Evolutionary conservation across 352 stramenopile species (phyloP), one percentile per base, ranked within the genome.

Genomic region (Phytophthora sp.): DNA sequence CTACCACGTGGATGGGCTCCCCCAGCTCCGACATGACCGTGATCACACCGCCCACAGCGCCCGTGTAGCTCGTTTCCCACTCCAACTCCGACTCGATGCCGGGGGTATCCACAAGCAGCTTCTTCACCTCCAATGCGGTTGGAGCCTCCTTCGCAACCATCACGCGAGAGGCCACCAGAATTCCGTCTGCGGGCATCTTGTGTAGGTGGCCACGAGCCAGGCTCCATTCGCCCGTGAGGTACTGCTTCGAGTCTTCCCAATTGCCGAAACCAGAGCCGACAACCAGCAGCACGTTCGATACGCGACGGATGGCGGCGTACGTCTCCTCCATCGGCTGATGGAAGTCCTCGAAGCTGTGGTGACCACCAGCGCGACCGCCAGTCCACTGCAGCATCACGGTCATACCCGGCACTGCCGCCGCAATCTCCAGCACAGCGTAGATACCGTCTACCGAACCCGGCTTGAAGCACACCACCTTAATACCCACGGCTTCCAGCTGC

Each of bases 311-410:
- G 11, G 79, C 85, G 11, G 73, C 84, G 69, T 96, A 96, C 50
- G 82, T 85, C 16, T 71, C 66, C 29, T 89, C 77, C 9, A 96
- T 73, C 8, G 89, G 86, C 31, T 81, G 49, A 72, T 96, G 89
- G 57, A 96, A 94, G 69, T 97, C 88, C 62, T 97, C 88, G 30
- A 93, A 95, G 59, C 84, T 94, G 77, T 96, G 88, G 71, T 96
- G 89, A 12, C 89, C 88, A 71, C 89, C 88, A 23, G 86, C 89
- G 29, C 88, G 88, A 38, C 88, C 86, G 9, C 86, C 88, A 36
- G 89, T 96, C 88, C 89, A 97, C 74, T 96, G 88, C 18, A 96
- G 56, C 82, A 96, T 93, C 38, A 96, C 72, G 29, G 79, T 80
- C 82, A 95, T 93, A 9, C 46, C 74, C 7, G 84, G 82, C 42